Evolutionary conservation across 176 grass and related monocot genomes (phyloP).

Genomic region (Oryza meridionalis): DNA sequence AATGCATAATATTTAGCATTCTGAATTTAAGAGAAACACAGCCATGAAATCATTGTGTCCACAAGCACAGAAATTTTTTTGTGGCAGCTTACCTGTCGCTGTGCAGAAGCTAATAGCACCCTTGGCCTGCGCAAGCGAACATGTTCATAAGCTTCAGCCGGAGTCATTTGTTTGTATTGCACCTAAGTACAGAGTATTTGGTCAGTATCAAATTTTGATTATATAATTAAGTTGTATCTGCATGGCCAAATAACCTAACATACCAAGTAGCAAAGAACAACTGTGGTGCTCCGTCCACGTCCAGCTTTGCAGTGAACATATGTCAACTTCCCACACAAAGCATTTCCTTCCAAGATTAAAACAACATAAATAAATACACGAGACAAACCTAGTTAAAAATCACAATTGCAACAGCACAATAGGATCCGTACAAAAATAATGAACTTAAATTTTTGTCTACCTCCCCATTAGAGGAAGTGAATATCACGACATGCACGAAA

Average conservation of each 20-base stretch:
- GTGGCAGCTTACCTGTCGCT: conserved; percentile 63
- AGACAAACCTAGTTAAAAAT: neutral
- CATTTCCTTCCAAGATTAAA: conserved; percentile 57
- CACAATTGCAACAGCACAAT: neutral
- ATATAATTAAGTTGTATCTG: neutral
- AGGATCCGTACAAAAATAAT: neutral
- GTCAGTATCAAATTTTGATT: conserved; percentile 4
- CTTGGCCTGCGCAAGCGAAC: conserved; percentile 79
- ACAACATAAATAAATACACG: conserved; percentile 30
- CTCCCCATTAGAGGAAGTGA: neutral
- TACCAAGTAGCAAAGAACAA: conserved; percentile 98
- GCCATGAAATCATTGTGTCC: neutral
- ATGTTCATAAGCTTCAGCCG: conserved; percentile 74
- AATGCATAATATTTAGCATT: neutral
- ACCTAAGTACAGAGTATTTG: conserved; percentile 53
- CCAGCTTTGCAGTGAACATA: conserved; percentile 99
- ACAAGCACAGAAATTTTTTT: neutral
- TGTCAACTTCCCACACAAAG: conserved; percentile 64
- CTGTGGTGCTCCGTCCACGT: conserved; percentile 90
- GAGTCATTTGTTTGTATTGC: conserved; percentile 87
- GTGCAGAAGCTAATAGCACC: conserved; percentile 81
- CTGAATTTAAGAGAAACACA: neutral
- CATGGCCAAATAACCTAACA: conserved; percentile 13
- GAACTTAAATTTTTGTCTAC: neutral
- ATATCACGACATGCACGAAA: neutral